Base-by-base conservation (phyloP, 129 eudicot genomes). In the Silybum marianum region DNA sequence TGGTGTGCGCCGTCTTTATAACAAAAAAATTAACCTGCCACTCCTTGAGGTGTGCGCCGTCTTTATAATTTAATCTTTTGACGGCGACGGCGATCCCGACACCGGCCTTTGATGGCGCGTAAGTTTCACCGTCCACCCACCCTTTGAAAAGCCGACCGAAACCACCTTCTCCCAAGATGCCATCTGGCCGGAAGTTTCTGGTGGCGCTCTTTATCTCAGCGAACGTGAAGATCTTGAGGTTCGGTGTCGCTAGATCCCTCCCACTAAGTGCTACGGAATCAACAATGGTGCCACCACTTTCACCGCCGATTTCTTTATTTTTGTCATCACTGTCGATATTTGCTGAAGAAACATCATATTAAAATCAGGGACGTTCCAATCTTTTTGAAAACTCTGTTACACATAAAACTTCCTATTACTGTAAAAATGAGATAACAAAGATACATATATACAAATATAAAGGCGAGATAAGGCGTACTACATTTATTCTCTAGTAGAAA, bases 81-180 rank as follows among this genome's bases (percentile, higher is more conserved):
- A 93, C 97, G 60, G 98, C 98, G 8, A 93, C 93, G 22, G 90
- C 78, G 2, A 93, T 87, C 14, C 98, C 98, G 23, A 80, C 83
- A 0, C 90, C 97, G 63, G 82, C 88, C 62, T 85, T 89, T 1
- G 97, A 89, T 24, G 96, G 93, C 16, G 93, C 92, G 62, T 82
- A 85, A 0, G 98, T 93, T 25, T 77, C 83, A 23, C 79, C 86
- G 71, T 93, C 96, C 40, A 93, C 74, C 93, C 93, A 91, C 13
- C 98, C 98, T 72, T 88, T 93, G 76, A 87, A 91, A 71, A 93
- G 94, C 72, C 81, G 77, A 32, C 98, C 98, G 60, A 93, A 93
- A n/a, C 97, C 97, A 3, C 98, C 94, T 63, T 91, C 98, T 6
- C 97, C 98, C 70, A 93, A 36, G 65, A 93, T 81, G 12, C 90